A percentile compares a stretch with the other conserved stretches of the same genome.
Conservation (phyloP, 1,284 basidiomycete species). For the Fomitiporia mediterranea region DNA sequence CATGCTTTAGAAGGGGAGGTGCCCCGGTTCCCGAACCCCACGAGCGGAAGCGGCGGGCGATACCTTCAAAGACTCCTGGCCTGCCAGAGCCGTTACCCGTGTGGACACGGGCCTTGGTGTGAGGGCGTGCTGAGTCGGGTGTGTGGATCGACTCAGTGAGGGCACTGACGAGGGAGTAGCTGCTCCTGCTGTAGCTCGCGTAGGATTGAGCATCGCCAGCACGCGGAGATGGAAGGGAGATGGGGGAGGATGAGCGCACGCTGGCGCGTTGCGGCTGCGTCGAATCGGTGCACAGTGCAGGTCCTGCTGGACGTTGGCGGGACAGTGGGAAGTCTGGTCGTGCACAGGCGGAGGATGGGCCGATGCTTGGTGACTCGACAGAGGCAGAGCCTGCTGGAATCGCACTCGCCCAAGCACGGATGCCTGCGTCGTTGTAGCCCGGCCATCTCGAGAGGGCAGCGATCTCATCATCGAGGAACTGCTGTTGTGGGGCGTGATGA, state of each 20-base stretch:
- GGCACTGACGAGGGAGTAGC: slow-evolving; percentile 17
- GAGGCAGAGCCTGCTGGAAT: slow-evolving; percentile 21
- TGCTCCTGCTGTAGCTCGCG: slow-evolving; percentile 7
- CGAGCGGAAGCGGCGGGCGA: slow-evolving; percentile 4
- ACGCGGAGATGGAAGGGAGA: slow-evolving; percentile 21
- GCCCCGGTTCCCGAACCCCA: slow-evolving; percentile 3
- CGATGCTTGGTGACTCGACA: slow-evolving; percentile 29
- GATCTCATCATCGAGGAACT: not conserved
- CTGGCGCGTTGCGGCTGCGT: slow-evolving; percentile 26
- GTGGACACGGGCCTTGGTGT: slow-evolving; percentile 25
- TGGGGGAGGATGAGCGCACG: slow-evolving; percentile 29
- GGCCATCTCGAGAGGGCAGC: slow-evolving; percentile 12
- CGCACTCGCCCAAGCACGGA: slow-evolving; percentile 32
- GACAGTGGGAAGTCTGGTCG: slow-evolving; percentile 40
- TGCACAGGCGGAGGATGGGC: slow-evolving; percentile 28
- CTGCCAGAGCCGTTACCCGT: slow-evolving; percentile 19
- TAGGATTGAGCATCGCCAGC: slow-evolving; percentile 9
- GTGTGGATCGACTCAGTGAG: slow-evolving; percentile 22
- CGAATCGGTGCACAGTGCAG: slow-evolving; percentile 43
- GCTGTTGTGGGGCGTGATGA: not conserved
- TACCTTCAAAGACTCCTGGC: slow-evolving; percentile 4
- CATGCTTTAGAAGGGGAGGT: not conserved
- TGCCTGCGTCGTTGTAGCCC: slow-evolving; percentile 30
- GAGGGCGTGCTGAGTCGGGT: slow-evolving; percentile 22
- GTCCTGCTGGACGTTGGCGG: slow-evolving; percentile 37